A percentile compares a stretch with the other conserved stretches of the same genome.
Evolutionary conservation across 106 monocot species (phyloP).

Genomic region (Platanthera zijinensis): DNA sequence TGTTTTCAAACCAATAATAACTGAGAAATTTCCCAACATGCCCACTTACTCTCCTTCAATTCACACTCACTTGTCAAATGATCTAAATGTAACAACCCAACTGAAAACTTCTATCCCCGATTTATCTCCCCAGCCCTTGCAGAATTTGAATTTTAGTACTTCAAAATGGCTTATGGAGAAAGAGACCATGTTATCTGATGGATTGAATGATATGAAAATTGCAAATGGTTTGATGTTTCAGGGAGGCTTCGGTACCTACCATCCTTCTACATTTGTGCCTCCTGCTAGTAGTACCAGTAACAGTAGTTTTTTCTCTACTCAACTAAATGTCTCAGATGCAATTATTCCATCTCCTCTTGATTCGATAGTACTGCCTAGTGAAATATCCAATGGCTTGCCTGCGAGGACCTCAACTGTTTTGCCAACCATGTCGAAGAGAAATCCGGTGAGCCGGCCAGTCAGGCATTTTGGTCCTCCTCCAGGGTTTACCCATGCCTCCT

Average conservation of each 20-base stretch:
- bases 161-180: conserved; percentile 41
- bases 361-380: conserved; percentile 24
- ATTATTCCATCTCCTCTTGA: conserved; percentile 44
- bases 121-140: conserved; percentile 16
- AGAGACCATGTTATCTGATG: conserved; percentile 29
- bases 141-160: conserved; percentile 28
- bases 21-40: conserved; percentile 28
- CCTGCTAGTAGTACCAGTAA: not conserved
- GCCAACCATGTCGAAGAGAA: conserved; percentile 34
- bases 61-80: conserved; percentile 19
- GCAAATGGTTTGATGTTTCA: conserved; percentile 33
- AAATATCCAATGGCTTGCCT: conserved; percentile 16
- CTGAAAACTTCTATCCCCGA: not conserved
- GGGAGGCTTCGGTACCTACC: conserved; percentile 17
- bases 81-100: conserved; percentile 15
- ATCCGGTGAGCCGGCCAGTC: conserved; percentile 70
- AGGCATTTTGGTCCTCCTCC: conserved; percentile 87
- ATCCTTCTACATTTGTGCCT: conserved; percentile 13
- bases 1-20: conserved; percentile 68
- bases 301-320: conserved; percentile 9
- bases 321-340: conserved; percentile 10
- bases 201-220: conserved; percentile 34
- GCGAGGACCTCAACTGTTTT: conserved; percentile 21
- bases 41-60: conserved; percentile 12
- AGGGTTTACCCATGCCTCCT: conserved; percentile 50